Base-by-base conservation (phyloP, 2,329 filamentous ascomycete species). In the Zasmidium citrigriseum region DNA sequence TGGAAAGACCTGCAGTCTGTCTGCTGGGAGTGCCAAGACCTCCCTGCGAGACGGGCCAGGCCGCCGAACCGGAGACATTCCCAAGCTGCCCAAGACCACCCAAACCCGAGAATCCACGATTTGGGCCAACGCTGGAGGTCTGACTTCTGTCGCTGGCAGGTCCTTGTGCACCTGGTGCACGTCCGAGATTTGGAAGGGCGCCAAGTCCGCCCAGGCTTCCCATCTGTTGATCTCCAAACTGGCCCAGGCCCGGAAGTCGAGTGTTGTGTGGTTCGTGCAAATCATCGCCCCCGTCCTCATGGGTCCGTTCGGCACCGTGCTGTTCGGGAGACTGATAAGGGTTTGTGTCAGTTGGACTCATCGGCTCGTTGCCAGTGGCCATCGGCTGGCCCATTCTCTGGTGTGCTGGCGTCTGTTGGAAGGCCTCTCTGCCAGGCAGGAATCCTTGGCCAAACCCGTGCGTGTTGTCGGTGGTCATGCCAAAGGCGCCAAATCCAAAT, bases 281-380 rank as follows among this genome's bases (percentile, higher is more conserved):
- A 23, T 71, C 70, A n/a, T 57, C 54, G 21, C 69, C 70, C 20
- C 34, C 21, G 2, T 70, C 67, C 20, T 86, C 83, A 18, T 84
- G 84, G 49, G 66, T 58, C 23, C 65, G 65, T 49, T 90, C 86
- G 4, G 79, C 80, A 46, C 86, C 86, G 23, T 92, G 89, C 38
- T 88, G 89, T 7, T 89, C 86, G 2, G 95, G 95, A 73, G 93
- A 98, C 64, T 93, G 90, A 72, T 95, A 99, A 1, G 95, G 95
- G 71, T 99, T 99, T 2, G 95, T 98, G 69, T 96, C 91, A 0
- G 93, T 95, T 11, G 95, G 95, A 72, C 93, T 98, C 70, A 91
- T 85, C 0, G 90, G 89, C 58, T 91, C 90, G 64, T 87, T 70
- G 23, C 70, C 73, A 56, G 77, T 75, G 34, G 60, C 63, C 52